These are phyloP conservation scores for Yamadazyma songkhlaensis DNA, from an alignment of 1,139 yeast species.

Conservation along the genomic window DNA sequence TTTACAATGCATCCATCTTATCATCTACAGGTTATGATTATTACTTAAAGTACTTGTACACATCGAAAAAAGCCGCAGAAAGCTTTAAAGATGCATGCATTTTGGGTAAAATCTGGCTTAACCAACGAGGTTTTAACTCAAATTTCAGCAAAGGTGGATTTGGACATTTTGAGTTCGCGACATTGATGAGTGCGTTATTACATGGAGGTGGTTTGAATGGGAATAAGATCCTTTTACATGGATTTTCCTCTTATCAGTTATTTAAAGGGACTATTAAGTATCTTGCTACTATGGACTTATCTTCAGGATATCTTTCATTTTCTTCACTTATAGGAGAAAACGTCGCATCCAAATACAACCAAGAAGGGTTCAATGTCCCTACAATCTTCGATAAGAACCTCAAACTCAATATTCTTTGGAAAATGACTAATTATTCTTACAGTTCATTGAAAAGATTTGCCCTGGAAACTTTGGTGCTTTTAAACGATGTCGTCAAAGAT, in stretches of 20 bases:
- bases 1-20: constrained; percentile 77
- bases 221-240: constrained; percentile 72
- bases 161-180: constrained; percentile 88
- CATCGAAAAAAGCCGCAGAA: constrained; percentile 71
- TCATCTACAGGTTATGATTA: constrained; percentile 67
- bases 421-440: constrained; percentile 73
- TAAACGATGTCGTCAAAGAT: constrained; percentile 79
- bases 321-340: constrained; percentile 55
- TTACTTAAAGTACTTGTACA: constrained; percentile 72
- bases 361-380: constrained; percentile 65
- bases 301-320: constrained; percentile 65
- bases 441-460: constrained; percentile 64
- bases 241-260: constrained; percentile 88
- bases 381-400: constrained; percentile 74
- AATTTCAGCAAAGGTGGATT: constrained; percentile 70
- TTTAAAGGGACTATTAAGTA: constrained; percentile 85
- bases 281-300: constrained; percentile 73
- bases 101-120: constrained; percentile 85
- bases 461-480: constrained; percentile 58
- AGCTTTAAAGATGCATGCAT: constrained; percentile 88
- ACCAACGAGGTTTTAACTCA: constrained; percentile 79
- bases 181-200: constrained; percentile 74
- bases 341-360: constrained; percentile 47
- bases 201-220: constrained; percentile 83
- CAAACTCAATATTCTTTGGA: constrained; percentile 76